Evolutionary conservation across 176 grass and related monocot genomes (phyloP).

Genomic region (Sorghum bicolor): DNA sequence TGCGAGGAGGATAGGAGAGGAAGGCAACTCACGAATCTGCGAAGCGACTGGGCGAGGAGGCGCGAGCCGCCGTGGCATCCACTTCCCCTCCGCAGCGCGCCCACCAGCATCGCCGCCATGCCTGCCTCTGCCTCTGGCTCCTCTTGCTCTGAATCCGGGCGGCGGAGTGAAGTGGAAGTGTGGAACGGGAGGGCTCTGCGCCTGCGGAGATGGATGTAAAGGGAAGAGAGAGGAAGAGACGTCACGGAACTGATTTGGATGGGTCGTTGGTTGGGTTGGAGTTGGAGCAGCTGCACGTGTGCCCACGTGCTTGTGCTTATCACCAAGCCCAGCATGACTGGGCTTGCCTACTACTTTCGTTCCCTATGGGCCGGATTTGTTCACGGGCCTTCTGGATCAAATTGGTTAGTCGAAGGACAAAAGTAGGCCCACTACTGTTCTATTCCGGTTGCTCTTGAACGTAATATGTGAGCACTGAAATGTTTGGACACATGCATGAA

Average conservation of each 20-base stretch:
- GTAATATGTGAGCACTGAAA: too few relatives aligned
- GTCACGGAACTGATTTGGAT: conserved; percentile 20
- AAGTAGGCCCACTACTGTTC: background rate
- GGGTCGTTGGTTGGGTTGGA: background rate
- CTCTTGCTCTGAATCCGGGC: background rate
- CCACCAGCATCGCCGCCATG: conserved; percentile 32
- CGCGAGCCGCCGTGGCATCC: background rate
- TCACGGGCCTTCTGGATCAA: background rate
- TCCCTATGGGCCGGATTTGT: background rate
- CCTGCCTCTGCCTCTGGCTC: background rate
- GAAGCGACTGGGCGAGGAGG: background rate
- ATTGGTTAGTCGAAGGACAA: background rate
- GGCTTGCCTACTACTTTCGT: background rate
- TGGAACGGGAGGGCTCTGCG: background rate
- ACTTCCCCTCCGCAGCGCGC: conserved; percentile 13
- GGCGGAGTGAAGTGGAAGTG: background rate
- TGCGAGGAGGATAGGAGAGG: background rate
- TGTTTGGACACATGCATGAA: too few relatives aligned
- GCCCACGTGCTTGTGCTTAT: background rate
- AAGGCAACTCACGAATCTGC: conserved; percentile 32
- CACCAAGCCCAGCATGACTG: background rate
- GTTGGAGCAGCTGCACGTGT: background rate
- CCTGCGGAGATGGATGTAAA: background rate
- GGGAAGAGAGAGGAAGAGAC: background rate
- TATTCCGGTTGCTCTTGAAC: background rate